phyloP scores from a whole-genome alignment of 352 stramenopile species.

The Plasmopara halstedii region DNA sequence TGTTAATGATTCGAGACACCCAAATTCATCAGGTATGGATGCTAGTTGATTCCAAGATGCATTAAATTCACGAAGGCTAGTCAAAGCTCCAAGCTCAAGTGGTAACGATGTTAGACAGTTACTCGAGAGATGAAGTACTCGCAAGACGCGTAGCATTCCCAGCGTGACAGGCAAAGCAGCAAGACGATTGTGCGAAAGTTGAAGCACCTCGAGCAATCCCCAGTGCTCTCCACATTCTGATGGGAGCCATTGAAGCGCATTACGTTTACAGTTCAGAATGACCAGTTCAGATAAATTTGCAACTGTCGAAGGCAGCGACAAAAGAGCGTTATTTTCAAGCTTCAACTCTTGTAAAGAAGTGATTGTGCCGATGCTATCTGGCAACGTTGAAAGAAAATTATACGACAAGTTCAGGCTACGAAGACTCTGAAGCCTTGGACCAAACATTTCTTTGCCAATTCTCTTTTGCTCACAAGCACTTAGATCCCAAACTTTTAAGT shows the following conservation, averaged over 20 bases:
- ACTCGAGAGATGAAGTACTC: conserved; percentile 25
- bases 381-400: conserved; percentile 35
- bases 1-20: conserved; percentile 35
- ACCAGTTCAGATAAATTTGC: conserved; percentile 20
- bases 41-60: conserved; percentile 55
- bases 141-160: conserved; percentile 29
- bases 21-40: conserved; percentile 49
- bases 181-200: conserved; percentile 42
- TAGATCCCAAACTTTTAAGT: conserved; percentile 33
- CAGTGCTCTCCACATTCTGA: conserved; percentile 20
- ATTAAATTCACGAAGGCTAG: conserved; percentile 38
- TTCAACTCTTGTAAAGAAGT: conserved; percentile 37
- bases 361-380: conserved; percentile 32
- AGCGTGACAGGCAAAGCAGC: conserved; percentile 31
- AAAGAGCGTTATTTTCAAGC: conserved; percentile 30
- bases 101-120: conserved; percentile 39
- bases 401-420: conserved; percentile 35
- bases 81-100: conserved; percentile 44
- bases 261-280: conserved; percentile 8
- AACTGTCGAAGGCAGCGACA: conserved; percentile 21
- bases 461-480: conserved; percentile 42
- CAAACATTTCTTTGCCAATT: conserved; percentile 43
- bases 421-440: conserved; percentile 20
- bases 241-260: conserved; percentile 30
- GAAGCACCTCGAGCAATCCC: conserved; percentile 23